Base-by-base conservation (phyloP, 768 basidiomycete genomes). In the Termitomyces sp. region DNA sequence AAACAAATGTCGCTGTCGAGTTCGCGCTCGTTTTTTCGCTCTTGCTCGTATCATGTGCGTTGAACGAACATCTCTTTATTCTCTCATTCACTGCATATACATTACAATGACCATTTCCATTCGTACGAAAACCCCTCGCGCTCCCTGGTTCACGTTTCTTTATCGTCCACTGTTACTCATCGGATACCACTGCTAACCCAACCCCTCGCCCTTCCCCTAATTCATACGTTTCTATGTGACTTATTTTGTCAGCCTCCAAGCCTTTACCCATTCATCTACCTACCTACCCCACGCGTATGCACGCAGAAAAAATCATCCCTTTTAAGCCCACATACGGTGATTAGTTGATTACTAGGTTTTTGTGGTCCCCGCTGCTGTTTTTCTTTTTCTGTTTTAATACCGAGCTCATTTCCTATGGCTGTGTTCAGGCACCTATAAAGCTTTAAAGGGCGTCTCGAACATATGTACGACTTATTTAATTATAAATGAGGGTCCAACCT, bases 171-270 rank as follows among this genome's bases (percentile, higher is more conserved):
- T 51, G 36, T 41, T 52, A 24, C 37, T 24, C 36, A 54, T 31
- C 46, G 43, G 58, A 59, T 59, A 59, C 58, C 58, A 59, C 26
- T 47, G 41, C 26, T 49, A 54, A 54, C 46, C 12, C 36, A 16
- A 24, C 16, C 24, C 26, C 2, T 37, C 26, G 24, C 24, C 18
- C 20, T 1, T 34, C 3, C 24, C 37, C n/a, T 18, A 37, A 12
- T 49, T 49, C 13, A 24, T 22, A 24, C 13, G n/a, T 20, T 43
- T 14, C 3, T 22, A n/a, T n/a, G 18, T 9, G 6, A 9, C 29
- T n/a, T 47, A 18, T 16, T 2, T 34, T 26, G 13, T 5, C 43
- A 53, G 39, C 34, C 13, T 55, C n/a, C 42, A 51, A 51, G 36
- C 18, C 24, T 37, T 26, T 48, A 31, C 18, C 27, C 46, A n/a